Evolutionary conservation across 176 grass and related monocot species (phyloP), one percentile per base, ranked within the genome.

Genomic region (Cymbopogon citratus): DNA sequence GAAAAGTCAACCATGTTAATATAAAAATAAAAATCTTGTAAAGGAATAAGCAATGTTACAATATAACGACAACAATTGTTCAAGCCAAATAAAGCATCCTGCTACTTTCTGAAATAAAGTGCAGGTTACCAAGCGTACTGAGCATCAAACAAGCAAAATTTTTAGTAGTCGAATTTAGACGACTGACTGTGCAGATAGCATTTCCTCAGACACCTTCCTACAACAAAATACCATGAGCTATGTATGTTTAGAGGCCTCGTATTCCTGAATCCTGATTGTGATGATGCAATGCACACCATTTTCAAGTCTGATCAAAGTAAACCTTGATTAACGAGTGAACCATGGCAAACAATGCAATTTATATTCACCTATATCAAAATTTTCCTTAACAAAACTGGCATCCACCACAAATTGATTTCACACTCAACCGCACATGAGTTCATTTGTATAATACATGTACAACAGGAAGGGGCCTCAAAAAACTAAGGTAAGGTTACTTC

Each of bases 1-100:
- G 82, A 70, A 84, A 77, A 46, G 49, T 81, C 16, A 70, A 85
- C 31, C 2, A 36, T 12, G 26, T 80, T 72, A 83, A 43, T 43
- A 65, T 25, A 59, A 76, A 64, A 11, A 6, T 34, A 7, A 76
- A 64, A 11, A 6, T 34, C 7, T 33, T 48, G 25, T 34, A 52
- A 66, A 69, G 23, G 14, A 72, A 52, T 9, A 90, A 69, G 7
- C 51, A 66, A 66, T 68, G 12, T 73, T 35, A 65, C 14, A 25
- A 69, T 69, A n/a, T 13, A 56, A 40, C 67, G 39, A 64, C 8
- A 51, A 8, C 0, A 57, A 21, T 23, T 45, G 9, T 69, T 23
- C 19, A 8, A 13, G 64, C 46, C 56, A 38, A 13, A 44, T 6
- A 25, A 61, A 44, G 10, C 19, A 39, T 26, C 16, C 16, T 62